These are phyloP conservation scores for Lasiodiplodia sp. DNA, from an alignment of 2,329 filamentous ascomycete species.

Conservation along the genomic window DNA sequence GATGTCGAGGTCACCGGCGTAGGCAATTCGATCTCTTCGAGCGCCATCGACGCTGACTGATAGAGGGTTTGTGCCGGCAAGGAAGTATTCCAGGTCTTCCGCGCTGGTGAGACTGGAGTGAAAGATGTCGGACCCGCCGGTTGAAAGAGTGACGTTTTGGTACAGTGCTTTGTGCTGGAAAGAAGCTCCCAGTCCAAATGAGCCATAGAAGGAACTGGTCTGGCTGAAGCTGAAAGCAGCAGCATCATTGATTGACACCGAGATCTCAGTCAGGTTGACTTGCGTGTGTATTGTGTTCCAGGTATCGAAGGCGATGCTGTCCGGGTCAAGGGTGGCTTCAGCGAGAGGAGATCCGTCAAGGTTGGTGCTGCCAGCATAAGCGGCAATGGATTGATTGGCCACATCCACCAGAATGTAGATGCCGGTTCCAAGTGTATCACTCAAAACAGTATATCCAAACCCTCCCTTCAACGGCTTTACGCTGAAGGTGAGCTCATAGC, in stretches of 20 bases:
- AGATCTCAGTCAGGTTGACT: neutral
- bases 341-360: neutral
- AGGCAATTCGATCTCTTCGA: constrained; percentile 45
- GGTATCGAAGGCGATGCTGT: neutral
- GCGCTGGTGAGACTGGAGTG: constrained; percentile 36
- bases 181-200: constrained; percentile 44
- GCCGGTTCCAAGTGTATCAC: constrained; percentile 41
- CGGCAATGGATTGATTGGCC: constrained; percentile 32
- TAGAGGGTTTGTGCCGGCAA: constrained; percentile 46
- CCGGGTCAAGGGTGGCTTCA: neutral
- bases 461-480: constrained; percentile 41
- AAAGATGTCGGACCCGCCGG: constrained; percentile 36
- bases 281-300: neutral
- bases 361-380: neutral
- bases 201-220: constrained; percentile 39
- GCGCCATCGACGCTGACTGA: constrained; percentile 47
- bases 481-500: constrained; percentile 37
- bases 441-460: constrained; percentile 42
- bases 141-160: constrained; percentile 35
- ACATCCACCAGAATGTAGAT: constrained; percentile 30
- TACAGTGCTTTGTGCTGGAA: constrained; percentile 41
- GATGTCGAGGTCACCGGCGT: constrained; percentile 44
- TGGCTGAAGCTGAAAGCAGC: constrained; percentile 39
- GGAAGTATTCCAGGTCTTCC: constrained; percentile 43
- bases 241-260: constrained; percentile 31